These are phyloP conservation scores for Arthrobotrys musiformis DNA, from an alignment of 2,329 filamentous ascomycete species.

Conservation along the genomic window DNA sequence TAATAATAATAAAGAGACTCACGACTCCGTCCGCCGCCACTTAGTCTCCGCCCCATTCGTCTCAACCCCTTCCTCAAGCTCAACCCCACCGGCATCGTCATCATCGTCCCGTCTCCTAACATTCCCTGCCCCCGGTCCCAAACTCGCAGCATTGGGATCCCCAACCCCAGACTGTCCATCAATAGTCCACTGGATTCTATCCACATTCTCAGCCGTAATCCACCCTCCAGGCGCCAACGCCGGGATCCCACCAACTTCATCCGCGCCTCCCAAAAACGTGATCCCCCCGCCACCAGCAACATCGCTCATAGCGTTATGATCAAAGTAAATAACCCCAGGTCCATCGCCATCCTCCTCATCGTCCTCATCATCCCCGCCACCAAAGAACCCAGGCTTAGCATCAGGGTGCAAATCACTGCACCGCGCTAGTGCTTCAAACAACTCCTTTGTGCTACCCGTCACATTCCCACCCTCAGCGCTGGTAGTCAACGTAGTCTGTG, in stretches of 20 bases:
- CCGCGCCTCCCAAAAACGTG: slow-evolving; percentile 44
- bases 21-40: slow-evolving; percentile 48
- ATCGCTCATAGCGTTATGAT: slow-evolving; percentile 23
- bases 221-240: slow-evolving; percentile 51
- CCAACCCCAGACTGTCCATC: slow-evolving; percentile 46
- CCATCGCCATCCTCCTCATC: slow-evolving; percentile 15
- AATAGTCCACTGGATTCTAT: slow-evolving; percentile 50
- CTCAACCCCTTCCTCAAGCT: slow-evolving; percentile 3
- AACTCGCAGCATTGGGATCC: slow-evolving; percentile 31
- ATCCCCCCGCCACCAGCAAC: slow-evolving; percentile 17
- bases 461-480: slow-evolving; percentile 42
- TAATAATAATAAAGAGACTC: not conserved
- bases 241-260: slow-evolving; percentile 53
- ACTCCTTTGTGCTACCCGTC: slow-evolving; percentile 49
- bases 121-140: slow-evolving; percentile 47
- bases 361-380: slow-evolving; percentile 23
- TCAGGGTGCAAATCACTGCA: slow-evolving; percentile 51
- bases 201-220: slow-evolving; percentile 55
- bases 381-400: slow-evolving; percentile 45
- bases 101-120: slow-evolving; percentile 39
- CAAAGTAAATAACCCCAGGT: slow-evolving; percentile 44
- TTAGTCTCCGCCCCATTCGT: slow-evolving; percentile 29
- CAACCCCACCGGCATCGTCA: slow-evolving; percentile 6
- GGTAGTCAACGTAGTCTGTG: slow-evolving; percentile 43
- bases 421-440: slow-evolving; percentile 38